A percentile compares a stretch with the other conserved stretches of the same genome.
These are phyloP conservation scores for Blastobotrys aristatus DNA, from an alignment of 1,139 yeast genomes.

Conservation along the genomic window DNA sequence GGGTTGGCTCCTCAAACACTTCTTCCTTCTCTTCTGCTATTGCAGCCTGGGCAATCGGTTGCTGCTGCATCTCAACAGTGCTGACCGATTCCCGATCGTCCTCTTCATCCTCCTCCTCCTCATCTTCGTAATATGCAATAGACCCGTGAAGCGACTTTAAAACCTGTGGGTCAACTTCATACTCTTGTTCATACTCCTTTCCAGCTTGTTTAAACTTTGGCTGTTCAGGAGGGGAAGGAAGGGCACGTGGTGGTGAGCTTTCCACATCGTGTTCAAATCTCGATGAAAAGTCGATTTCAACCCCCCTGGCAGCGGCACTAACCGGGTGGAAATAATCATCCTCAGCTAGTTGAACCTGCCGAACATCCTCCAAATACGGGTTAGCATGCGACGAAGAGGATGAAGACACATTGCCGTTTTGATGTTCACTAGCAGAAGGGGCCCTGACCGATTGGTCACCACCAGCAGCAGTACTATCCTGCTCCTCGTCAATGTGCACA, in stretches of 20 bases:
- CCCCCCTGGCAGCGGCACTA: background rate
- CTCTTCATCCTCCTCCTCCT: background rate
- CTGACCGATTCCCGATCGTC: background rate
- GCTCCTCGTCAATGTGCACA: slow-evolving; percentile 19
- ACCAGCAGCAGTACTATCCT: background rate
- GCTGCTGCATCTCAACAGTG: background rate
- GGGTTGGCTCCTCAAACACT: slow-evolving; percentile 9
- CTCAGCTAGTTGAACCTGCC: background rate
- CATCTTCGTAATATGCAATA: background rate
- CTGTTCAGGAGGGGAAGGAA: too few relatives aligned
- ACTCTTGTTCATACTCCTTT: slow-evolving; percentile 3
- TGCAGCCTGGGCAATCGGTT: background rate
- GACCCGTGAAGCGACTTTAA: background rate
- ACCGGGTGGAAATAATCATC: background rate
- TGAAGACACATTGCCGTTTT: background rate
- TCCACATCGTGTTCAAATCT: background rate
- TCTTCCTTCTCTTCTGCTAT: background rate
- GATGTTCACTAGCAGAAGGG: too few relatives aligned
- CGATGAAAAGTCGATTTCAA: background rate
- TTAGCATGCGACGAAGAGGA: background rate
- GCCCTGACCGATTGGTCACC: too few relatives aligned
- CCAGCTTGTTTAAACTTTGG: background rate
- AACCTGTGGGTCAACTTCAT: background rate
- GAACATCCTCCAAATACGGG: background rate
- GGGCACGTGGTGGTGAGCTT: background rate